These are phyloP conservation scores for Exophiala mesophila DNA, from an alignment of 2,329 filamentous ascomycete species.

Conservation along the genomic window DNA sequence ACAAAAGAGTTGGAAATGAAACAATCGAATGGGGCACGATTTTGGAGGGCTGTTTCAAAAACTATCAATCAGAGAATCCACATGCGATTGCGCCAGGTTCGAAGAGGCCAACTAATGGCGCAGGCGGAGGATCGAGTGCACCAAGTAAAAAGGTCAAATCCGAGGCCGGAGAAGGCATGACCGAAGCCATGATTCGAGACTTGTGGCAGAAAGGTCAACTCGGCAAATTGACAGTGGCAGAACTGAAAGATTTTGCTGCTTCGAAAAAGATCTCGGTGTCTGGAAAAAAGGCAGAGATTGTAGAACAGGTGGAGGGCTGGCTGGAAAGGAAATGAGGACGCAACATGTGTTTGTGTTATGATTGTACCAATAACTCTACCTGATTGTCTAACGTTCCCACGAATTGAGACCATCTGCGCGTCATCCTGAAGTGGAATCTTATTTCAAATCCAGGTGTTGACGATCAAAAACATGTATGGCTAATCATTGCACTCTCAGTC, in stretches of 20 bases:
- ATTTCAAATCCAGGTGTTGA: neutral
- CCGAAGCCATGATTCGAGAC: constrained; percentile 37
- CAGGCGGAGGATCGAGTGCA: constrained; percentile 22
- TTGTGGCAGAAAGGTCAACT: constrained; percentile 41
- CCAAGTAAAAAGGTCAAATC: constrained; percentile 49
- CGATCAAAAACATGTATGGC: constrained; percentile 20
- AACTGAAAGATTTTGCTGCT: constrained; percentile 45
- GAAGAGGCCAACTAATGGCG: constrained; percentile 38
- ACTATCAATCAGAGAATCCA: constrained; percentile 39
- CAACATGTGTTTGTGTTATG: too few species aligned
- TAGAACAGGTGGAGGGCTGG: constrained; percentile 46
- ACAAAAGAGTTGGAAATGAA: constrained; percentile 77
- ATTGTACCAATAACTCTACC: too few species aligned
- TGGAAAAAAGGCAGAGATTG: constrained; percentile 48
- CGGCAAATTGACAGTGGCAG: constrained; percentile 43
- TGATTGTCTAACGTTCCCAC: too few species aligned
- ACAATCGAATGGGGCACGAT: constrained; percentile 70
- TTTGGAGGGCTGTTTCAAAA: constrained; percentile 56
- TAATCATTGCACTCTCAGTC: constrained; percentile 30
- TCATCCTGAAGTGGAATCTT: too few species aligned
- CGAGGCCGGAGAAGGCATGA: constrained; percentile 26
- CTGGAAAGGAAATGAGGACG: constrained; percentile 44
- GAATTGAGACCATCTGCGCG: too few species aligned
- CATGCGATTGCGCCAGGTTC: constrained; percentile 39
- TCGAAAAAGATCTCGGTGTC: constrained; percentile 38